Evolutionary conservation across 768 basidiomycete species (phyloP).

Genomic region (Tylopilus plumbeoviolaceoides): DNA sequence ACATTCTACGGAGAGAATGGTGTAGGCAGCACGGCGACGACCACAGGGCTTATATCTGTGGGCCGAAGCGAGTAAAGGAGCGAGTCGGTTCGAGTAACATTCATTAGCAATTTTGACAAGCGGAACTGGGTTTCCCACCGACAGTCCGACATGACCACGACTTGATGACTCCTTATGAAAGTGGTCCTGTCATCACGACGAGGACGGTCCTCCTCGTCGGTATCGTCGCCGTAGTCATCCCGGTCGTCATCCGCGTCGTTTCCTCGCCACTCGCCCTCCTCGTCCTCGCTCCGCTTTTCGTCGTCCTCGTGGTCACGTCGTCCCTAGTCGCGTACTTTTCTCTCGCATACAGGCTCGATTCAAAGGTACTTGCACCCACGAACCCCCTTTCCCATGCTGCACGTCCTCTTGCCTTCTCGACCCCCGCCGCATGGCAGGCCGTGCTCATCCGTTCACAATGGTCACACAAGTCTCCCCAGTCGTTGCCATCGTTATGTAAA

Average conservation of each 20-base stretch:
- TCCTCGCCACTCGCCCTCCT: conserved; percentile 66
- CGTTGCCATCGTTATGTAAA: conserved; percentile 64
- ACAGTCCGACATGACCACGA: background rate
- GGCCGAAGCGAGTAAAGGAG: too few species aligned
- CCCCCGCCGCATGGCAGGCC: conserved; percentile 93
- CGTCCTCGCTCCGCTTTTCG: conserved; percentile 58
- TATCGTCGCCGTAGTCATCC: conserved; percentile 53
- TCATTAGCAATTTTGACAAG: too few species aligned
- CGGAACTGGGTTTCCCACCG: background rate
- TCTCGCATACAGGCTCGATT: conserved; percentile 57
- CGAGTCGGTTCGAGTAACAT: too few species aligned
- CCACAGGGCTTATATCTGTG: conserved; percentile 2
- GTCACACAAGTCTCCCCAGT: conserved; percentile 69
- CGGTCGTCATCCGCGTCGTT: conserved; percentile 49
- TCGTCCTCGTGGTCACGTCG: conserved; percentile 43
- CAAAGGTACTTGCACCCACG: conserved; percentile 28
- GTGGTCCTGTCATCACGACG: conserved; percentile 42
- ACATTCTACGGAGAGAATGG: conserved; percentile 11
- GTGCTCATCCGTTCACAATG: conserved; percentile 86
- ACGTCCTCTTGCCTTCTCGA: conserved; percentile 79
- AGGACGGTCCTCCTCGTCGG: conserved; percentile 55
- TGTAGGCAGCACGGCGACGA: background rate
- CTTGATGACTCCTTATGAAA: conserved; percentile 24
- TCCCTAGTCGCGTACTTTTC: conserved; percentile 54
- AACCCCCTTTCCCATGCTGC: conserved; percentile 53